These are phyloP conservation scores for Entomortierella parvispora DNA, from an alignment of 192 early-diverging fungal species.

Conservation along the genomic window DNA sequence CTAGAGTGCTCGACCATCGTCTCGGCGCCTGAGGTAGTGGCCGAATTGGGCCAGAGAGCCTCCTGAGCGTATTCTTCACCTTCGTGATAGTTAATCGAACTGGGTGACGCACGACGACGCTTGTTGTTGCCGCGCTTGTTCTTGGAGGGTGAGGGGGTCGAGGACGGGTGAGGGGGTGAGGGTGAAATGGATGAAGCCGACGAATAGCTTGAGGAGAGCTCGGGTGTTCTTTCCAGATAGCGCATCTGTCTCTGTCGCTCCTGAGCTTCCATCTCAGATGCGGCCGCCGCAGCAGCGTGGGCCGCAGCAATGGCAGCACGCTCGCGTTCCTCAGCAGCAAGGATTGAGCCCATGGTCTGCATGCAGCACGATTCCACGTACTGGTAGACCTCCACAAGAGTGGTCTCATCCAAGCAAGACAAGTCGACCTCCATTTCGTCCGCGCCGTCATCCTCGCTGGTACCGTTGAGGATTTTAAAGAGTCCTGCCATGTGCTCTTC, in stretches of 20 bases:
- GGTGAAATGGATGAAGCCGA: slow-evolving; percentile 25
- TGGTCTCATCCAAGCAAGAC: slow-evolving; percentile 38
- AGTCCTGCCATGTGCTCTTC: slow-evolving; percentile 43
- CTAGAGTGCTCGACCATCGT: slow-evolving; percentile 11
- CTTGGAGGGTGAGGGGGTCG: not conserved
- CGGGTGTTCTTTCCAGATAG: slow-evolving; percentile 28
- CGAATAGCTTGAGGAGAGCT: slow-evolving; percentile 18
- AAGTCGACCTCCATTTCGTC: slow-evolving; percentile 47
- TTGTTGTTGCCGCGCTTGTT: slow-evolving; percentile 13
- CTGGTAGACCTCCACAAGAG: slow-evolving; percentile 43
- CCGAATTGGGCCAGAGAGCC: slow-evolving; percentile 7
- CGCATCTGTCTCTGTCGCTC: slow-evolving; percentile 13
- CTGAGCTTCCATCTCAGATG: no score
- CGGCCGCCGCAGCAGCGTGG: not conserved
- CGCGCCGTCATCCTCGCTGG: slow-evolving; percentile 4
- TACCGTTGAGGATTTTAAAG: slow-evolving; percentile 36
- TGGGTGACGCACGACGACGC: slow-evolving; percentile 13
- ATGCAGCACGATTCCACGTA: slow-evolving; percentile 51
- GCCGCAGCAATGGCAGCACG: slow-evolving; percentile 14
- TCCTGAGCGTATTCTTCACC: slow-evolving; percentile 17
- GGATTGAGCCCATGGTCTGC: slow-evolving; percentile 40
- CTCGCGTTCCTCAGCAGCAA: slow-evolving; percentile 47
- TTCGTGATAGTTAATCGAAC: slow-evolving; percentile 13
- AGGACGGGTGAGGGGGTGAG: slow-evolving; percentile 36
- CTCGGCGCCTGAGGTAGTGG: not conserved